A percentile compares a stretch with the other conserved stretches of the same genome.
Evolutionary conservation across 352 stramenopile genomes (phyloP).

Genomic region (Phytopythium chamaehyphon): DNA sequence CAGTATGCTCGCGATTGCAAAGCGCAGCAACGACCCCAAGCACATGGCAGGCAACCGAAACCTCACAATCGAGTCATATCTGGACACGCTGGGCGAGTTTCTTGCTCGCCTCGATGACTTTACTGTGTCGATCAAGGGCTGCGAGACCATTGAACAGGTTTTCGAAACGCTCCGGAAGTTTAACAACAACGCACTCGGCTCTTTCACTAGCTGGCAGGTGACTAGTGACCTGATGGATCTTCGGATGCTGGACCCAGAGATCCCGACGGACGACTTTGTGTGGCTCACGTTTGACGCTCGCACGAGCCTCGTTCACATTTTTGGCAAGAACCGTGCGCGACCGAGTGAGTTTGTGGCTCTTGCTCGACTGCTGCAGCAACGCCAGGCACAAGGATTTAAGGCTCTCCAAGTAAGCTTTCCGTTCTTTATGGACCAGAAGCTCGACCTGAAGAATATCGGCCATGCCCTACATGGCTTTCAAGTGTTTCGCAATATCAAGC

Average conservation of each 20-base stretch:
- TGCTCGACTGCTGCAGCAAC: conserved; percentile 63
- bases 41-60: conserved; percentile 59
- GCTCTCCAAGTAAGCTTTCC: conserved; percentile 77
- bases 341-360: conserved; percentile 65
- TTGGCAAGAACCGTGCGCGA: conserved; percentile 70
- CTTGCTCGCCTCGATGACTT: conserved; percentile 54
- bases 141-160: conserved; percentile 37
- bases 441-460: conserved; percentile 81
- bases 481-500: conserved; percentile 82
- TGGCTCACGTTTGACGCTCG: conserved; percentile 77
- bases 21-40: conserved; percentile 41
- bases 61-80: conserved; percentile 47
- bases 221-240: conserved; percentile 77
- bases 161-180: conserved; percentile 70
- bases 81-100: conserved; percentile 70
- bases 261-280: conserved; percentile 67
- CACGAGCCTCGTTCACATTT: conserved; percentile 80
- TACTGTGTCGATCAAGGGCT: conserved; percentile 52
- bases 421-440: conserved; percentile 74
- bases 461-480: conserved; percentile 80
- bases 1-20: conserved; percentile 45
- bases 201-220: conserved; percentile 86
- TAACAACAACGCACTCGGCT: conserved; percentile 66
- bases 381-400: conserved; percentile 76
- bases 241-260: conserved; percentile 53